A percentile compares a stretch with the other conserved stretches of the same genome.
phyloP scores from a whole-genome alignment of 2,329 filamentous ascomycete species.

The Talaromyces funiculosus region DNA sequence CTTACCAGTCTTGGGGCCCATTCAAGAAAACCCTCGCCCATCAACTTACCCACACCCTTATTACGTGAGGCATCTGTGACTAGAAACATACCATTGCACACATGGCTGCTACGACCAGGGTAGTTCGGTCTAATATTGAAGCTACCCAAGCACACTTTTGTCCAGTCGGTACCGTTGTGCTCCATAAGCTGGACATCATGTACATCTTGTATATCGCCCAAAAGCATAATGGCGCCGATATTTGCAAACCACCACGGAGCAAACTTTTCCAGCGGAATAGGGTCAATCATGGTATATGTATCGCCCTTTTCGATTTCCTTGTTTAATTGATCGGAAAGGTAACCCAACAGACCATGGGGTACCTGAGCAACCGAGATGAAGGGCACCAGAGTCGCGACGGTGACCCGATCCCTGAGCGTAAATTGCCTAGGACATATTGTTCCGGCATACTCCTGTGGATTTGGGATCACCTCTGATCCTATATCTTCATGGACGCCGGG shows the following conservation, averaged over 20 bases:
- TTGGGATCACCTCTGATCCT: slow-evolving; percentile 20
- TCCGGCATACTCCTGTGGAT: slow-evolving; percentile 52
- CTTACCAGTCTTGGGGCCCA: slow-evolving; percentile 62
- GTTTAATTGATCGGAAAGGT: slow-evolving; percentile 78
- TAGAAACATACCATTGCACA: slow-evolving; percentile 72
- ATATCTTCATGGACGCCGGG: slow-evolving; percentile 33
- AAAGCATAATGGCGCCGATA: slow-evolving; percentile 80
- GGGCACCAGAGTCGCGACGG: slow-evolving; percentile 75
- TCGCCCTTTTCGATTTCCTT: slow-evolving; percentile 88
- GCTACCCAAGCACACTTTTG: slow-evolving; percentile 74
- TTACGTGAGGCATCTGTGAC: slow-evolving; percentile 68
- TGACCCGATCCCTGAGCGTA: slow-evolving; percentile 75
- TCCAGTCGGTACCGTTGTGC: slow-evolving; percentile 64
- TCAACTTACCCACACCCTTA: slow-evolving; percentile 66
- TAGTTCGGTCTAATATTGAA: slow-evolving; percentile 96
- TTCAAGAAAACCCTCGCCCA: slow-evolving; percentile 71
- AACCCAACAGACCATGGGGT: slow-evolving; percentile 67
- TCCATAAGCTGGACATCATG: slow-evolving; percentile 48
- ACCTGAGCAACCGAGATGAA: slow-evolving; percentile 72
- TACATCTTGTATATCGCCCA: slow-evolving; percentile 64
- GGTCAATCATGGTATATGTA: slow-evolving; percentile 81
- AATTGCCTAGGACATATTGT: slow-evolving; percentile 70
- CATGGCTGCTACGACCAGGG: slow-evolving; percentile 80
- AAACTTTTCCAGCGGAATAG: slow-evolving; percentile 68
- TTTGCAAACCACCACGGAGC: slow-evolving; percentile 85